These are phyloP conservation scores for Paulownia fortunei DNA, from an alignment of 257 asterid genomes.

Conservation along the genomic window DNA sequence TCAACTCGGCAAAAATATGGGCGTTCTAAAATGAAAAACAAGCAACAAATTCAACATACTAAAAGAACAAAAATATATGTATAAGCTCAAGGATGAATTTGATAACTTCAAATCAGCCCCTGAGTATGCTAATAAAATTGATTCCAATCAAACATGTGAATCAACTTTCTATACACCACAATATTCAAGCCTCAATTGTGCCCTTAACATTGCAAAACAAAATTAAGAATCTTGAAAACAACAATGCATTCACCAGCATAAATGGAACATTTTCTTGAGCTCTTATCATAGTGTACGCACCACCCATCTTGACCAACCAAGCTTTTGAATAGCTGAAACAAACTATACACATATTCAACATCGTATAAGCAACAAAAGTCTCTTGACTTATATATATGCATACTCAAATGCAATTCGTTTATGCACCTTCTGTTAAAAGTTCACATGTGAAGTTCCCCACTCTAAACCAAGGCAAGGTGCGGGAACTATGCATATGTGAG, in stretches of 20 bases:
- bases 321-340: constrained; percentile 70
- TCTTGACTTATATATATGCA: background rate
- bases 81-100: constrained; percentile 22
- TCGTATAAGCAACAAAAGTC: constrained; percentile 5
- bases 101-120: constrained; percentile 5
- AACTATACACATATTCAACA: constrained; percentile 24
- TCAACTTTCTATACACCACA: background rate
- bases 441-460: too few relatives aligned
- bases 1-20: constrained; percentile 94
- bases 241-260: constrained; percentile 63
- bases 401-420: background rate
- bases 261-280: constrained; percentile 76
- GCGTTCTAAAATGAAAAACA: constrained; percentile 50
- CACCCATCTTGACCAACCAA: constrained; percentile 94
- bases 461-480: too few relatives aligned
- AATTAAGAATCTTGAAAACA: constrained; percentile 15
- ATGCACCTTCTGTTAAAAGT: background rate
- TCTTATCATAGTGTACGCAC: constrained; percentile 87
- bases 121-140: background rate
- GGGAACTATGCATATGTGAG: background rate
- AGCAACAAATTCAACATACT: constrained; percentile 17
- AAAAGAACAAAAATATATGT: background rate
- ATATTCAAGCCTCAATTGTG: background rate
- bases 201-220: background rate
- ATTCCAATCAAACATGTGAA: background rate